Evolutionary conservation across 208 protist species (phyloP).

Genomic region (Acanthamoeba sp.): DNA sequence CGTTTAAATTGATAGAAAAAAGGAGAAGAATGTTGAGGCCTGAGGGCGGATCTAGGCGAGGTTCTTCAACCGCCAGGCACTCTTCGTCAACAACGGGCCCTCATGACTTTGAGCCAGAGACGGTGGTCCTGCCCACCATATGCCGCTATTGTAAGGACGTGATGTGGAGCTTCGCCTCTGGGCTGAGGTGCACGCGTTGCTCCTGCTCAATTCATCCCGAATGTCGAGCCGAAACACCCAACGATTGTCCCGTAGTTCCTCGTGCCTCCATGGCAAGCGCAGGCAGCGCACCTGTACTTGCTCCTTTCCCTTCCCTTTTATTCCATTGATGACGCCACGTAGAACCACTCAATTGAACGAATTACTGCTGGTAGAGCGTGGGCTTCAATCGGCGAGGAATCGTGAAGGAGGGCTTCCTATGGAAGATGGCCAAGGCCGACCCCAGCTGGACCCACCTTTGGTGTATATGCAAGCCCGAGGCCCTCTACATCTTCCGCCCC

Average conservation of each 20-base stretch:
- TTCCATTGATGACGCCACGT: not conserved
- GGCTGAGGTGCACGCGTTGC: not conserved
- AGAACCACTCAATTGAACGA: not conserved
- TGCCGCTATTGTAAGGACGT: not conserved
- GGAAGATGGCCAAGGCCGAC: not conserved
- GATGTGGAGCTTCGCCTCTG: not conserved
- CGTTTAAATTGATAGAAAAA: too few relatives aligned
- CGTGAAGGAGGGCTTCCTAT: slow-evolving; percentile 19
- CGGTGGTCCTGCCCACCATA: not conserved
- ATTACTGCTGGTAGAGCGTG: not conserved
- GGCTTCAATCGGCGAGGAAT: not conserved
- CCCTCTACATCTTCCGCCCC: slow-evolving; percentile 3
- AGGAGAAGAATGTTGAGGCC: not conserved
- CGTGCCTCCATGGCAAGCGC: not conserved
- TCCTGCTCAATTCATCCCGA: not conserved
- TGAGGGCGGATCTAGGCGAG: not conserved
- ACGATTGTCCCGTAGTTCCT: not conserved
- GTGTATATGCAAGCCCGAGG: slow-evolving; percentile 28
- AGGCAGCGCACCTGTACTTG: not conserved
- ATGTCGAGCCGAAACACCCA: not conserved
- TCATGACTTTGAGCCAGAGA: not conserved
- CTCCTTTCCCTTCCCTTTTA: not conserved
- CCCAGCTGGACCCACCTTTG: not conserved
- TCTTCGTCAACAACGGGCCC: not conserved
- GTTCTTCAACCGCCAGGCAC: not conserved